phyloP scores from a whole-genome alignment of 306 rosid species.

The Cucurbita pepo region DNA sequence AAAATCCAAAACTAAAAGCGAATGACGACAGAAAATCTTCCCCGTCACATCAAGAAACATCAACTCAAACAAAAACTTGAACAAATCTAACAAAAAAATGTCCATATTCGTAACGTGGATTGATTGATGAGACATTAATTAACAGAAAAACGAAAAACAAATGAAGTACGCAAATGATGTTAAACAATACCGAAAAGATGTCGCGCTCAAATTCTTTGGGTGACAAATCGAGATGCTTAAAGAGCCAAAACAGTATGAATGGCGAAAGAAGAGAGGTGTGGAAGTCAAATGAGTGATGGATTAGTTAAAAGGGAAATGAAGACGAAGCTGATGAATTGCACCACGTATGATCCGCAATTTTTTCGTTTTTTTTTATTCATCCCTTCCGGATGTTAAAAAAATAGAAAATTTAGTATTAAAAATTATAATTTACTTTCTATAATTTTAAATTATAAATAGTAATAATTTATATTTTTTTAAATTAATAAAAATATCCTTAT shows the following conservation, averaged over 20 bases:
- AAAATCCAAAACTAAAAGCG: neutral
- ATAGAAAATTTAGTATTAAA: too few relatives aligned
- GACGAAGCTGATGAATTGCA: neutral
- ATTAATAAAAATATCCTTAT: too few relatives aligned
- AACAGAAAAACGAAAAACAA: neutral
- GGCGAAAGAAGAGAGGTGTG: neutral
- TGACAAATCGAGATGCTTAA: neutral
- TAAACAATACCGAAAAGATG: neutral
- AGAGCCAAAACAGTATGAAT: neutral
- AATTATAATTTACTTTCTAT: too few relatives aligned
- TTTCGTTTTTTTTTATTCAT: neutral
- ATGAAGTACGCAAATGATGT: neutral
- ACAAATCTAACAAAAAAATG: neutral
- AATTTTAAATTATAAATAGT: neutral
- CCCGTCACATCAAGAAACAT: neutral
- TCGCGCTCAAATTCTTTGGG: neutral
- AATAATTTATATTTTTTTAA: too few relatives aligned
- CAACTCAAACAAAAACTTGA: neutral
- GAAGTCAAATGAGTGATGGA: slow-evolving; percentile 1
- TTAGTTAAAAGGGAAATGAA: neutral
- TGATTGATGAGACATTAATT: neutral
- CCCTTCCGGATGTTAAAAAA: too few relatives aligned
- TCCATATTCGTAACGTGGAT: neutral
- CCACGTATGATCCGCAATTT: neutral
- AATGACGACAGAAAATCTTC: neutral